Evolutionary conservation across 208 protist species (phyloP), one percentile per base, ranked within the genome.

Genomic region (Crithidia bombi): DNA sequence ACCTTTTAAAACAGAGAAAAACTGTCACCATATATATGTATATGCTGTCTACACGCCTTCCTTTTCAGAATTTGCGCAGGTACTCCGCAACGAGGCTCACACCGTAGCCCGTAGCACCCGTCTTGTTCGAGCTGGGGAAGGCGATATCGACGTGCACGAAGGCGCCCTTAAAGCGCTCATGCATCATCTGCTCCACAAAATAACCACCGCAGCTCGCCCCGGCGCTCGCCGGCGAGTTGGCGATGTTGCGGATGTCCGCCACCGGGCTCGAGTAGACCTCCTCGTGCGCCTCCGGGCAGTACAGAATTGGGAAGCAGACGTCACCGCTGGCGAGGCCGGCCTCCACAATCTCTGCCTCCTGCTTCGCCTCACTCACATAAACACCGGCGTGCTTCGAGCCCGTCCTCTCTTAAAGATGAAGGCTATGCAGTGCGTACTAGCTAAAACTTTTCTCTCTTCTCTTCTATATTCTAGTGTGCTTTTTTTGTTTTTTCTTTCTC

Each of bases 71-170:
- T 56, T 81, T 74, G 58, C 54, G 81, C 25, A 49, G 75, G 71
- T 85, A 91, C 69, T 87, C 83, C 43, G 68, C 75, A 2, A 93
- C 58, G 17, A 95, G 77, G 47, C 77, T 72, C n/a, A 92, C 81
- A 33, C 90, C 90, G 66, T 88, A 95, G 54, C 90, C 90, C 6
- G 90, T 92, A 3, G 82, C 90, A n/a, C 85, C 84, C 15, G 70
- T 57, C 19, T 58, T 63, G 54, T 90, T 76, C 50, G 85, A 92
- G 41, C 71, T 67, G 6, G 92, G 92, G 56, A 79, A 91, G 26
- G 92, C 92, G 57, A 97, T 81, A 78, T 97, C 92, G 2, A 97
- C 86, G 75, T 97, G 92, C 21, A 94, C 69, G 62, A 83, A 87
- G 30, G 69, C 69, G 9, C 89, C 91, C 43, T 67, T 90, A 63